Evolutionary conservation across 805 yeast genomes (phyloP).

Genomic region (Yarrowia bubula): DNA sequence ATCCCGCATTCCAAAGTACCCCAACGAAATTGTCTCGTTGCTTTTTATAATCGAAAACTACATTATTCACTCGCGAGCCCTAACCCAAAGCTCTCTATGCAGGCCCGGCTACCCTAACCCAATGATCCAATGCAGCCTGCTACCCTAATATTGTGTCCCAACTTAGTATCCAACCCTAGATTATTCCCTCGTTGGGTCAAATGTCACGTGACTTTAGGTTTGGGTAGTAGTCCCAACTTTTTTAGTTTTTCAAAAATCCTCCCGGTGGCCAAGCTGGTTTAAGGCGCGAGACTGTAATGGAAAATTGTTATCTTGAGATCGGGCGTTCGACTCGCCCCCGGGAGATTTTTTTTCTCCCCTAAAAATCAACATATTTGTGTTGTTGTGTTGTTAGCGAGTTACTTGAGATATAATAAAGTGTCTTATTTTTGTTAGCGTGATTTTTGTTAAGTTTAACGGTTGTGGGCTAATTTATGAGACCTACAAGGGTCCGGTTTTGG

Average conservation of each 20-base stretch:
- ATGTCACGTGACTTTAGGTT: background rate
- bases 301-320: slow-evolving; percentile 25
- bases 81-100: background rate
- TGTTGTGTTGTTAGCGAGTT: no score
- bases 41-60: background rate
- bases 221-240: background rate
- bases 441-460: background rate
- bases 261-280: slow-evolving; percentile 28
- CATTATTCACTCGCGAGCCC: background rate
- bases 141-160: background rate
- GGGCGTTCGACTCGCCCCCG: slow-evolving; percentile 28
- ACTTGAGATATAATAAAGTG: no score
- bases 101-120: background rate
- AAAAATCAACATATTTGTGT: no score
- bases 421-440: background rate
- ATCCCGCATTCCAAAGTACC: no score
- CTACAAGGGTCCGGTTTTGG: no score
- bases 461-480: background rate
- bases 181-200: background rate
- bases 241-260: background rate
- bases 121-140: background rate
- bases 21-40: background rate
- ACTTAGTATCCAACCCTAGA: background rate
- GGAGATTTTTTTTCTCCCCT: background rate
- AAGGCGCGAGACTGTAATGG: slow-evolving; percentile 28